Evolutionary conservation across 805 yeast genomes (phyloP), one percentile per base, ranked within the genome.

Genomic region (Metschnikowia arizonensis): DNA sequence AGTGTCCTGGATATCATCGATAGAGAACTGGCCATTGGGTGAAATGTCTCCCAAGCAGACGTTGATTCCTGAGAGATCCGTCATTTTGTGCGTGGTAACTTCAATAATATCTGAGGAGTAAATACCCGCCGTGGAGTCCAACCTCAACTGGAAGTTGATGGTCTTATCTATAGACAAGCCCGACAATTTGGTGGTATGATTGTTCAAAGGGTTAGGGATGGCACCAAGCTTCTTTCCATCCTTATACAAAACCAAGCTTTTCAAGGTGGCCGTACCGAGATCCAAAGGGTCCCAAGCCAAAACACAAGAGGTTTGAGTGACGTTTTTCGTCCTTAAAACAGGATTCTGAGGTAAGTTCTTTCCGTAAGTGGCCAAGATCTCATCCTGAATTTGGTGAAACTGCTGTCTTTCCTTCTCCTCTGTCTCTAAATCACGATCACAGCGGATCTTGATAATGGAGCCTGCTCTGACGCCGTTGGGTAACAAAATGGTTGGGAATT

Each of bases 401-500:
- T 70, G 66, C 35, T 66, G 62, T 26, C 73, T 68, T 57, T 88
- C 93, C 48, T 69, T 66, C 31, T 62, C 55, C 60, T 91, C 97
- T 30, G 82, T 77, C 35, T 74, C 79, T 3, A 72, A 57, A 59
- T 90, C 95, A 50, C 86, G 83, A 42, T 85, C 89, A 62, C 97
- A 90, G 47, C 74, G 78, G 63, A 93, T 83, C 56, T 84, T 85
- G 41, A 93, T 88, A 43, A 93, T 85, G 10, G 96, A 86, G 2
- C 99, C 99, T 1, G 98, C 95, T 53, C 79, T 77, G 29, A 90
- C 93, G 32, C 91, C 90, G 55, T 83, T 85, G 7, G 99, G 99
- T 37, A 93, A 71, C 44, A 93, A 72, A 46, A 91, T 81, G 3
- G 98, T 88, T n/a, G 99, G 99, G 58, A 91, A 93, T 60, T 93